Base-by-base conservation (phyloP, 1,284 basidiomycete genomes). In the Austroboletus novae-zelandiae region DNA sequence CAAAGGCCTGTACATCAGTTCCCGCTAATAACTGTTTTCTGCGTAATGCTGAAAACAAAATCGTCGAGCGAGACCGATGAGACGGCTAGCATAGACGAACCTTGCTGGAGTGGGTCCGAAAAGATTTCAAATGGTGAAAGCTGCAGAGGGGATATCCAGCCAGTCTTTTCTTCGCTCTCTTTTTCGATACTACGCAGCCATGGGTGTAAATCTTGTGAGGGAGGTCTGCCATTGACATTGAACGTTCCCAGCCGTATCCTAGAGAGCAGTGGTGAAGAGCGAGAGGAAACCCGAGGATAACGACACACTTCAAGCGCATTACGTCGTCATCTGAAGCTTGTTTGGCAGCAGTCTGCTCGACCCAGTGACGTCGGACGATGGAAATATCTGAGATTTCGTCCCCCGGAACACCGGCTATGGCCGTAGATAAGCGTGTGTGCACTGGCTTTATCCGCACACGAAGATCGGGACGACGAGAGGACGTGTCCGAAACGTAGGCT, bases 181-280 rank as follows among this genome's bases (percentile, higher is more conserved):
- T 45, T 42, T 34, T 43, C 31, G n/a, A 52, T 43, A 8, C 67
- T 55, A 45, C 70, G 59, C 10, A 82, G 60, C 79, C 81, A 83
- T 1, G 71, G 58, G 17, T 73, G 71, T 9, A 90, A 67, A 59
- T 88, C 84, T 57, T 89, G 84, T 9, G 84, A 80, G 3, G 88
- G 86, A 32, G 77, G 55, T 58, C 82, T 83, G 1, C 86, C 88
- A 57, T 89, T 89, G 39, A 90, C 88, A 57, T 91, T 91, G 70
- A 90, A 91, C 2, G 85, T 87, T 15, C 88, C 87, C 15, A 88
- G 55, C 4, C 86, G 80, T 45, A 91, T 61, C 39, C 82, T 85
- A 47, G 31, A 43, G 23, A 20, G 18, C 15, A 23, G 32, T 58
- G 48, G 53, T 53, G 9, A 5, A 27, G 13, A 40, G 30, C 32